phyloP scores from a whole-genome alignment of 2,329 filamentous ascomycete species.

The Colletotrichum sp. region DNA sequence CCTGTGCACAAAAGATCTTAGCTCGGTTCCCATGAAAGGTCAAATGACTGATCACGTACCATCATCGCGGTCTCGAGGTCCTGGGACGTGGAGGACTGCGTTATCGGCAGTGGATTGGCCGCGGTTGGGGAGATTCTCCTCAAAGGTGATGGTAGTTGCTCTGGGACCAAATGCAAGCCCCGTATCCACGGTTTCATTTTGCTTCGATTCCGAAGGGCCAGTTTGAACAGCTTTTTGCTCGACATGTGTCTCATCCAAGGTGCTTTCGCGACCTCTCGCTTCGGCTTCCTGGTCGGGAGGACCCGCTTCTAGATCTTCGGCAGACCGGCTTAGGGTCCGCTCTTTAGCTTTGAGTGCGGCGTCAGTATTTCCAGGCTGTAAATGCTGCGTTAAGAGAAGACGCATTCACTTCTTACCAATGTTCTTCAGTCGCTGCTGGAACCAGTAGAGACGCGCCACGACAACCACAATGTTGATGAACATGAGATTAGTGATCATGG shows the following conservation, averaged over 20 bases:
- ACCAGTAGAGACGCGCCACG: conserved; percentile 52
- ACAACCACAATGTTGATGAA: conserved; percentile 57
- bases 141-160: neutral
- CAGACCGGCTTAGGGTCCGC: neutral
- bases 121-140: neutral
- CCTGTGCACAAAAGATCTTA: neutral
- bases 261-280: neutral
- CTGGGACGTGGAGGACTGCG: conserved; percentile 33
- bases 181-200: too few species aligned
- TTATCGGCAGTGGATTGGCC: neutral
- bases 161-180: neutral
- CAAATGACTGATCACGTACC: conserved; percentile 17
- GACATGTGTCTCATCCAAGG: neutral
- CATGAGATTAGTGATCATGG: conserved; percentile 51
- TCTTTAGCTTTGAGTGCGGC: neutral
- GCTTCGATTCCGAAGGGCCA: neutral
- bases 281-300: neutral
- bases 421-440: conserved; percentile 47
- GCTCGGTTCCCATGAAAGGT: neutral
- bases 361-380: neutral
- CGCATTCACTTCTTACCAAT: conserved; percentile 28
- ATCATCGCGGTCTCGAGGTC: conserved; percentile 35
- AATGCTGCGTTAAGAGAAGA: neutral
- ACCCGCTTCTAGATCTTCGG: neutral
- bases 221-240: neutral